Percentiles rank a stretch among this genome's conserved stretches.
These are phyloP conservation scores for Saksenaea vasiformis DNA, from an alignment of 371 early-diverging fungal species.

Conservation along the genomic window DNA sequence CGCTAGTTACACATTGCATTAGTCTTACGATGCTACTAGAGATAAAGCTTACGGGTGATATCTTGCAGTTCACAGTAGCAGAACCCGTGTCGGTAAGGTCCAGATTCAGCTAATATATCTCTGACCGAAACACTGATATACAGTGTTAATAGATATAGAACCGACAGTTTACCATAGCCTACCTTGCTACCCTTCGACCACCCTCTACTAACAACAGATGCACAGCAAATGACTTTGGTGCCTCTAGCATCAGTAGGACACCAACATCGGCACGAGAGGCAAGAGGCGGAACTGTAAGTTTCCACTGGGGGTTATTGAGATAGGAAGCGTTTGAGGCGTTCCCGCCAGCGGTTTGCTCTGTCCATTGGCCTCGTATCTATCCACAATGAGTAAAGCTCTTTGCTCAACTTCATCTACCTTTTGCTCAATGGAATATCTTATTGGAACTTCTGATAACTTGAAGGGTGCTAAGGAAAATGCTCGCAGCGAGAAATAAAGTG, in stretches of 20 bases:
- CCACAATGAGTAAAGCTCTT: neutral
- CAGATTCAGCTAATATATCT: conserved; percentile 70
- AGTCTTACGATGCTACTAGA: neutral
- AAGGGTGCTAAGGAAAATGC: conserved; percentile 72
- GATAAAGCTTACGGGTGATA: conserved; percentile 46
- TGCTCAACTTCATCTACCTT: conserved; percentile 38
- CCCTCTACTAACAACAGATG: conserved; percentile 72
- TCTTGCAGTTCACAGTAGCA: conserved; percentile 67
- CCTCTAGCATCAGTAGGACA: conserved; percentile 65
- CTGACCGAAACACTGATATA: conserved; percentile 60
- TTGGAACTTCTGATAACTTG: conserved; percentile 64
- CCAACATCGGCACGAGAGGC: conserved; percentile 21
- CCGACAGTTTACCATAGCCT: neutral
- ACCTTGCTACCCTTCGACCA: conserved; percentile 69
- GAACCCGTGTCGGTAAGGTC: conserved; percentile 72
- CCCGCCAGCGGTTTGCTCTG: conserved; percentile 80
- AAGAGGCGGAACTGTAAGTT: conserved; percentile 52
- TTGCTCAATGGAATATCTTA: conserved; percentile 58
- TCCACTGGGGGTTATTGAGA: conserved; percentile 80
- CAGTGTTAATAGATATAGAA: neutral
- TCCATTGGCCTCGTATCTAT: conserved; percentile 71
- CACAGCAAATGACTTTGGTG: conserved; percentile 66
- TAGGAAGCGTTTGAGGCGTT: conserved; percentile 70
- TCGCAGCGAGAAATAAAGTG: conserved; percentile 75
- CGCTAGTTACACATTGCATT: conserved; percentile 36